These are phyloP conservation scores for Phaeotremella fagi DNA, from an alignment of 768 basidiomycete genomes.

Conservation along the genomic window DNA sequence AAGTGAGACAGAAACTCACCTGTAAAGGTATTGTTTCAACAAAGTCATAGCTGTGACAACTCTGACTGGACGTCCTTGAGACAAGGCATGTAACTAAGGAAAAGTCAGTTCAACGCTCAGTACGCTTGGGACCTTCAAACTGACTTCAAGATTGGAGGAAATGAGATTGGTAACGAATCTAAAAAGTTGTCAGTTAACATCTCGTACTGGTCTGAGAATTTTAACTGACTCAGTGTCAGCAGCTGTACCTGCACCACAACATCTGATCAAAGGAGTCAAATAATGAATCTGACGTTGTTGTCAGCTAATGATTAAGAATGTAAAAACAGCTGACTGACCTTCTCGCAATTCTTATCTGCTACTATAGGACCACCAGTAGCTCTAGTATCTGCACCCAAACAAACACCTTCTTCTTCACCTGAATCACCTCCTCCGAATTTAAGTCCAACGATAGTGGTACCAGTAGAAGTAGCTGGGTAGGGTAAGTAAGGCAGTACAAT, in stretches of 20 bases:
- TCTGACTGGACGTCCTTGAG: constrained; percentile 82
- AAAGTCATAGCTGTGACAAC: constrained; percentile 99
- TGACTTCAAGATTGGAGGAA: constrained; percentile 80
- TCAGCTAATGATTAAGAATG: not conserved
- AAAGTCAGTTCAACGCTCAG: not conserved
- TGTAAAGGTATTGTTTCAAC: constrained; percentile 92
- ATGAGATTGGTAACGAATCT: constrained; percentile 72
- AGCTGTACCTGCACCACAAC: constrained; percentile 98
- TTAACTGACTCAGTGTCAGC: constrained; percentile 68
- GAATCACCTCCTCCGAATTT: constrained; percentile 57
- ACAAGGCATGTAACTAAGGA: constrained; percentile 66
- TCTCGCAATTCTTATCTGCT: constrained; percentile 99
- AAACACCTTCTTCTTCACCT: constrained; percentile 70
- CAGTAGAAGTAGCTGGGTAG: constrained; percentile 55
- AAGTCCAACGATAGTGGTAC: constrained; percentile 97
- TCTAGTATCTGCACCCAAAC: constrained; percentile 92
- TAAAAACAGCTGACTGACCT: constrained; percentile 56
- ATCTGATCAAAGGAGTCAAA: constrained; percentile 89
- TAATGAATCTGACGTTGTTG: constrained; percentile 78
- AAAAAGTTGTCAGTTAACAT: not conserved
- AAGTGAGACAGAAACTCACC: constrained; percentile 52
- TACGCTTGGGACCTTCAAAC: too few species aligned
- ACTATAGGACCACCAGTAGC: constrained; percentile 93
- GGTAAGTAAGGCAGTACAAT: too few species aligned
- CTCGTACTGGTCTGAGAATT: not conserved